Conservation (phyloP, 768 basidiomycete genomes). For the Tylopilus sp. region DNA sequence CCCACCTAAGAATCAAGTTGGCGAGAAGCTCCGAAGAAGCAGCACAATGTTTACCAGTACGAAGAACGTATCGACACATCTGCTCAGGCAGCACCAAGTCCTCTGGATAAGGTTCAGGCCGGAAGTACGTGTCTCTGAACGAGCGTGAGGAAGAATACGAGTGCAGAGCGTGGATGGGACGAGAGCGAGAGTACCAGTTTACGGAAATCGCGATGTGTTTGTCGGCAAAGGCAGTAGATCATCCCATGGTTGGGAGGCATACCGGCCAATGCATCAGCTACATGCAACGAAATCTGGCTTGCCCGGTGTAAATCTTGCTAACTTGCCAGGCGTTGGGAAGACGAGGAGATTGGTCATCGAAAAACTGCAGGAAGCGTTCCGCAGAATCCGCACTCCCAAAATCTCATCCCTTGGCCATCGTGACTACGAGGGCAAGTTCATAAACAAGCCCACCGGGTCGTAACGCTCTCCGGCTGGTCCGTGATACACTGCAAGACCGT, state of each 20-base stretch:
- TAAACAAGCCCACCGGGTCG: slow-evolving; percentile 88
- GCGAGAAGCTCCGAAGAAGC: not conserved
- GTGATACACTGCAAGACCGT: slow-evolving; percentile 97
- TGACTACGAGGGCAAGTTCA: slow-evolving; percentile 93
- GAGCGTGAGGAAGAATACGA: slow-evolving; percentile 58
- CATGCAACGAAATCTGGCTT: too few species aligned
- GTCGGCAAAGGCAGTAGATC: slow-evolving; percentile 74
- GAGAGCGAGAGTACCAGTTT: slow-evolving; percentile 61
- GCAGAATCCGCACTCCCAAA: slow-evolving; percentile 91
- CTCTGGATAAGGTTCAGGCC: slow-evolving; percentile 79
- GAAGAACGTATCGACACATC: slow-evolving; percentile 88
- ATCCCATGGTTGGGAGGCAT: slow-evolving; percentile 90
- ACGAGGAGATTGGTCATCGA: slow-evolving; percentile 94
- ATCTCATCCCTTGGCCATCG: slow-evolving; percentile 99
- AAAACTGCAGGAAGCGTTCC: slow-evolving; percentile 96
- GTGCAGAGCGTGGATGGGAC: not conserved
- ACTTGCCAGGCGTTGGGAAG: slow-evolving; percentile 85
- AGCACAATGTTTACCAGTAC: slow-evolving; percentile 51
- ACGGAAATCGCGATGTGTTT: slow-evolving; percentile 96
- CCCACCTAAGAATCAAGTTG: slow-evolving; percentile 44
- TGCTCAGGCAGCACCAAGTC: slow-evolving; percentile 75
- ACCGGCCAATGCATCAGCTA: slow-evolving; percentile 35
- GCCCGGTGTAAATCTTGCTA: too few species aligned
- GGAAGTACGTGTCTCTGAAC: slow-evolving; percentile 88
- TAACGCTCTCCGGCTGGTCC: slow-evolving; percentile 92